phyloP scores from a whole-genome alignment of 2,329 filamentous ascomycete species.

The Bisporella sp. region DNA sequence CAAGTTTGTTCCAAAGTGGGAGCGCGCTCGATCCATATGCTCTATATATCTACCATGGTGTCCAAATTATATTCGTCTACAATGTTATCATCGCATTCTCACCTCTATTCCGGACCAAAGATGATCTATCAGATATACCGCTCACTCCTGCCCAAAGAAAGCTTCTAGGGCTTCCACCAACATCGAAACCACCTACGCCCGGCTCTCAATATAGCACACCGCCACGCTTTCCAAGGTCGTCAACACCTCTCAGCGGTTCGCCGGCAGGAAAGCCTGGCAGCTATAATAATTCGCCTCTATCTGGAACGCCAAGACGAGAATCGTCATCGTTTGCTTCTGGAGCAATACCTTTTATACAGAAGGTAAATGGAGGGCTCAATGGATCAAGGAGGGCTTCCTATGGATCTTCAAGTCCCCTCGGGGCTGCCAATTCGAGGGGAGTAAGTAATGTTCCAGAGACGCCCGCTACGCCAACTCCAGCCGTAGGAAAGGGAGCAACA shows the following conservation, averaged over 20 bases:
- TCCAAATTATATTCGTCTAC: constrained; percentile 53
- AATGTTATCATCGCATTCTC: constrained; percentile 67
- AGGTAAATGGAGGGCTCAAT: constrained; percentile 45
- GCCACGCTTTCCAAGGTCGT: constrained; percentile 76
- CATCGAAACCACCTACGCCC: constrained; percentile 55
- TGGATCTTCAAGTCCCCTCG: constrained; percentile 48
- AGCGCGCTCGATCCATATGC: constrained; percentile 18
- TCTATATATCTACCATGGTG: constrained; percentile 32
- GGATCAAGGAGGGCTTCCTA: constrained; percentile 55
- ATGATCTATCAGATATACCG: constrained; percentile 81
- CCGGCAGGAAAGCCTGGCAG: constrained; percentile 40
- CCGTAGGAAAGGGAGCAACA: constrained; percentile 58
- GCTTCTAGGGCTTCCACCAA: constrained; percentile 73
- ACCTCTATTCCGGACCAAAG: constrained; percentile 65
- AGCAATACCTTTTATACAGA: constrained; percentile 58
- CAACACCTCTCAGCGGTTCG: constrained; percentile 50
- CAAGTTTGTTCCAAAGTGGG: constrained; percentile 16
- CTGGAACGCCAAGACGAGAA: constrained; percentile 41
- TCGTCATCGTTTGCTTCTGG: constrained; percentile 44
- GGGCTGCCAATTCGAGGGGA: constrained; percentile 35
- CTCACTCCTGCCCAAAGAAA: constrained; percentile 83
- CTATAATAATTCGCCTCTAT: constrained; percentile 49
- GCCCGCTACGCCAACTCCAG: constrained; percentile 63
- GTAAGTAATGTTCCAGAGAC: constrained; percentile 35
- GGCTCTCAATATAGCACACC: constrained; percentile 74